Conservation (phyloP, 345 rosid species). For the Lepidium sativum region DNA sequence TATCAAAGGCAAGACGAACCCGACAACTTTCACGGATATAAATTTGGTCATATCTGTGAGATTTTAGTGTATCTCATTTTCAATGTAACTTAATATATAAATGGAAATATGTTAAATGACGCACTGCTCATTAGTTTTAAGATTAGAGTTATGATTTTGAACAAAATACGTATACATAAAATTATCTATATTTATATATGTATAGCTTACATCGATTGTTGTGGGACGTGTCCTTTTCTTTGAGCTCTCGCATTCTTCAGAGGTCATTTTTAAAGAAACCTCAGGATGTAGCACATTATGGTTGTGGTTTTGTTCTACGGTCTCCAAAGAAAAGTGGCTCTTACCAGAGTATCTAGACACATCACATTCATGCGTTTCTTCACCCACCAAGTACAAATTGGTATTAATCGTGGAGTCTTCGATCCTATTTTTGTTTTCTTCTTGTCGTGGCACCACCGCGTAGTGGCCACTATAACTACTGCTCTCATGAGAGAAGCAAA, state of each 20-base stretch:
- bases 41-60: too few relatives aligned
- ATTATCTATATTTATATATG: too few relatives aligned
- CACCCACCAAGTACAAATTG: slow-evolving; percentile 35
- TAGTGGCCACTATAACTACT: slow-evolving; percentile 20
- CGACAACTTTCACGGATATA: too few relatives aligned
- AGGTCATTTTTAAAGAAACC: slow-evolving; percentile 3
- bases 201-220: slow-evolving; percentile 40
- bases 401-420: slow-evolving; percentile 35
- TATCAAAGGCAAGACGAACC: too few relatives aligned
- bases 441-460: slow-evolving; percentile 17
- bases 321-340: slow-evolving; percentile 5
- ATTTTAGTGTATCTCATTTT: too few relatives aligned
- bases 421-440: slow-evolving; percentile 18
- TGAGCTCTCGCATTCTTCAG: slow-evolving; percentile 28
- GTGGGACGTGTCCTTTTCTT: slow-evolving; percentile 49
- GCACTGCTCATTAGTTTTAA: neutral
- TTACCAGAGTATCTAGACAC: slow-evolving; percentile 22
- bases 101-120: neutral
- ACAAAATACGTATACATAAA: neutral
- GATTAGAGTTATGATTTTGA: neutral
- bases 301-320: slow-evolving; percentile 11
- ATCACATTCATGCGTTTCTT: slow-evolving; percentile 29
- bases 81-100: too few relatives aligned
- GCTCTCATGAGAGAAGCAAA: slow-evolving; percentile 31
- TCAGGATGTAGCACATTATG: slow-evolving; percentile 10